Percentiles rank a stretch among this genome's conserved stretches.
phyloP scores from a whole-genome alignment of 768 basidiomycete genomes.

The Leccinum aurantiacum region DNA sequence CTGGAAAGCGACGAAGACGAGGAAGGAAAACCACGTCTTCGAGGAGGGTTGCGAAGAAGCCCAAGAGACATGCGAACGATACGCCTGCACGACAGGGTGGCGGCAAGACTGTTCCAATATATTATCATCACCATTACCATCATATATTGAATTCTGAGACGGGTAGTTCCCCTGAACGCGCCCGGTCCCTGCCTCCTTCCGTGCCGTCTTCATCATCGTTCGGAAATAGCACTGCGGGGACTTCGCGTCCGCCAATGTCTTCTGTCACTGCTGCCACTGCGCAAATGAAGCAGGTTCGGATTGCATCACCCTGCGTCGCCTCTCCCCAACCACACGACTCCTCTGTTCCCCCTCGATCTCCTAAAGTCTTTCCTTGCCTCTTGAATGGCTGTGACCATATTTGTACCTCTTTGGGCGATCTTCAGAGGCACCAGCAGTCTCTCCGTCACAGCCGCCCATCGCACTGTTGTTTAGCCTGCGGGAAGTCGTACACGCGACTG shows the following conservation, averaged over 20 bases:
- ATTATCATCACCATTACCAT: background rate
- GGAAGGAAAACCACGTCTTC: constrained; percentile 3
- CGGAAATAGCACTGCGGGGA: background rate
- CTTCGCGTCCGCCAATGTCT: constrained; percentile 5
- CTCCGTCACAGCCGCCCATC: constrained; percentile 29
- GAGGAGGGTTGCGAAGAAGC: constrained; percentile 11
- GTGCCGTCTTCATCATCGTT: background rate
- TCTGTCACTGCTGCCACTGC: constrained; percentile 7
- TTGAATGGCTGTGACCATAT: constrained; percentile 28
- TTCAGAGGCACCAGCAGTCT: constrained; percentile 30
- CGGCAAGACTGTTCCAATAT: background rate
- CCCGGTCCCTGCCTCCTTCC: background rate
- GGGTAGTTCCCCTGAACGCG: background rate
- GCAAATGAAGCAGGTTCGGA: constrained; percentile 15
- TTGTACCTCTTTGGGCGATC: constrained; percentile 30
- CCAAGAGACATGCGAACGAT: constrained; percentile 14
- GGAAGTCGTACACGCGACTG: constrained; percentile 29
- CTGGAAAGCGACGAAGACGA: constrained; percentile 20
- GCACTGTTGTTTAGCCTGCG: constrained; percentile 24
- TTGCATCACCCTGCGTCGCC: constrained; percentile 13
- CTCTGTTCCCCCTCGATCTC: constrained; percentile 4
- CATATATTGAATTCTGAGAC: background rate
- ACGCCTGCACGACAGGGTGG: constrained; percentile 6
- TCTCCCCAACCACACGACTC: constrained; percentile 5
- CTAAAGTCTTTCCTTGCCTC: constrained; percentile 24